A percentile compares a stretch with the other conserved stretches of the same genome.
phyloP scores from a whole-genome alignment of 1,139 yeast species.

The Magnusiomyces fungicola region DNA sequence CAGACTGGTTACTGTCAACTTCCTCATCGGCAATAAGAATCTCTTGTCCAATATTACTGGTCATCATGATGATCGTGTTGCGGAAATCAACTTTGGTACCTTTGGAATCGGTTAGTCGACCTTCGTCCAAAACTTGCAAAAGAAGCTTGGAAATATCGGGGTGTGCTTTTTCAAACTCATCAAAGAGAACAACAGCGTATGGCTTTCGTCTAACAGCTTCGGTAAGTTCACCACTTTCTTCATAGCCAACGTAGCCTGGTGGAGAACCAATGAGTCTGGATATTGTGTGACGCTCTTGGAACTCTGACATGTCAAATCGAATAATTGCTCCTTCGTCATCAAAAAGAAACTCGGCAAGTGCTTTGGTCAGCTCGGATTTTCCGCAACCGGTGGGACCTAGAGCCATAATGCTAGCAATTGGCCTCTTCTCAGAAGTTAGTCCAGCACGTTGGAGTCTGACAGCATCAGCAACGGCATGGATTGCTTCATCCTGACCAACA shows the following conservation, averaged over 20 bases:
- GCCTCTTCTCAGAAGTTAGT: slow-evolving; percentile 83
- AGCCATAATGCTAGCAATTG: slow-evolving; percentile 93
- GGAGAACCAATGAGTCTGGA: slow-evolving; percentile 94
- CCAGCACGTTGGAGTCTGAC: slow-evolving; percentile 96
- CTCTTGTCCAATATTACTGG: slow-evolving; percentile 94
- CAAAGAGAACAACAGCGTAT: slow-evolving; percentile 84
- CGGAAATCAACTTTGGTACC: slow-evolving; percentile 92
- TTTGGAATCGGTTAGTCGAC: slow-evolving; percentile 86
- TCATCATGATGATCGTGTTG: slow-evolving; percentile 93
- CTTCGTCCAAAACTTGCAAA: slow-evolving; percentile 91
- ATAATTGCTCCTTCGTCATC: slow-evolving; percentile 81
- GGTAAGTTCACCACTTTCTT: slow-evolving; percentile 86
- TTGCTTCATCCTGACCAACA: slow-evolving; percentile 94
- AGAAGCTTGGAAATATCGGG: slow-evolving; percentile 84
- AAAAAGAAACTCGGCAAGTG: slow-evolving; percentile 83
- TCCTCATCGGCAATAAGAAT: slow-evolving; percentile 62
- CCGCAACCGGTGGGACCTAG: slow-evolving; percentile 98
- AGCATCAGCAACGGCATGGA: slow-evolving; percentile 82
- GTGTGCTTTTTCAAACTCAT: slow-evolving; percentile 96
- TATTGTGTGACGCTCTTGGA: slow-evolving; percentile 88
- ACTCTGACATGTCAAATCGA: slow-evolving; percentile 95
- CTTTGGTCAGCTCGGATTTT: slow-evolving; percentile 89
- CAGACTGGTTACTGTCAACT: slow-evolving; percentile 39
- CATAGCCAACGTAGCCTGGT: slow-evolving; percentile 96
- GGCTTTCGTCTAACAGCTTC: slow-evolving; percentile 95